phyloP scores from a whole-genome alignment of 495 filamentous ascomycete species.

The Talaromyces ruber region DNA sequence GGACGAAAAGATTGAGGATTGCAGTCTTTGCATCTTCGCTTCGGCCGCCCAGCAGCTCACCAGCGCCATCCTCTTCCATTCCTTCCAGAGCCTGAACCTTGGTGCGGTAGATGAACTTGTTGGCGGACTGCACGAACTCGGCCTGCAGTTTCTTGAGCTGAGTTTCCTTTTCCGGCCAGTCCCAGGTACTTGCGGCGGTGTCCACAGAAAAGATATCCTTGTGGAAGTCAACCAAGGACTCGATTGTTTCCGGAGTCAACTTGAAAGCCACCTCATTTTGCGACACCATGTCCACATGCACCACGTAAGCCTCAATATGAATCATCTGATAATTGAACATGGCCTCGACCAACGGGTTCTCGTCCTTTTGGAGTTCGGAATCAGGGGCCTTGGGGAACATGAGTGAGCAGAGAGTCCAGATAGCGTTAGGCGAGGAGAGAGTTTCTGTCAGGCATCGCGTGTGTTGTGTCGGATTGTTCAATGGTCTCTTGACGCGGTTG shows the following conservation, averaged over 20 bases:
- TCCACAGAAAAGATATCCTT: conserved; percentile 94
- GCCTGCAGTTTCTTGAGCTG: conserved; percentile 98
- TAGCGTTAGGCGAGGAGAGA: conserved; percentile 80
- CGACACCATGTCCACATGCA: conserved; percentile 98
- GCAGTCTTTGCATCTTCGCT: conserved; percentile 89
- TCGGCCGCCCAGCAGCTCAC: conserved; percentile 84
- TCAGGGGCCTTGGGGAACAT: conserved; percentile 91
- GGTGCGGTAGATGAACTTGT: conserved; percentile 94
- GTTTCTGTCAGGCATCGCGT: conserved; percentile 95
- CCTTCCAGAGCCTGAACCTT: conserved; percentile 87
- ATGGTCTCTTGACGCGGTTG: conserved; percentile 92
- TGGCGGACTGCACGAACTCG: conserved; percentile 93
- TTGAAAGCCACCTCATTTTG: conserved; percentile 98
- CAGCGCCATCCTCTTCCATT: conserved; percentile 92
- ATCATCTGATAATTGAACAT: conserved; percentile 91
- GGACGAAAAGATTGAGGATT: conserved; percentile 79
- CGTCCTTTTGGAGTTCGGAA: conserved; percentile 73
- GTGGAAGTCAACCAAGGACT: conserved; percentile 90
- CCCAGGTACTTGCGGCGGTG: conserved; percentile 79
- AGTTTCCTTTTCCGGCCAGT: conserved; percentile 94
- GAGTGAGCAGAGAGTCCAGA: conserved; percentile 92
- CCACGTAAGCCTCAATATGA: conserved; percentile 94
- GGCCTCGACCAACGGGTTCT: conserved; percentile 82
- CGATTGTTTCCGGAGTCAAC: conserved; percentile 94
- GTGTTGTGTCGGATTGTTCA: conserved; percentile 97